Conservation (phyloP, 208 protist species). For the Novymonas esmeraldas region DNA sequence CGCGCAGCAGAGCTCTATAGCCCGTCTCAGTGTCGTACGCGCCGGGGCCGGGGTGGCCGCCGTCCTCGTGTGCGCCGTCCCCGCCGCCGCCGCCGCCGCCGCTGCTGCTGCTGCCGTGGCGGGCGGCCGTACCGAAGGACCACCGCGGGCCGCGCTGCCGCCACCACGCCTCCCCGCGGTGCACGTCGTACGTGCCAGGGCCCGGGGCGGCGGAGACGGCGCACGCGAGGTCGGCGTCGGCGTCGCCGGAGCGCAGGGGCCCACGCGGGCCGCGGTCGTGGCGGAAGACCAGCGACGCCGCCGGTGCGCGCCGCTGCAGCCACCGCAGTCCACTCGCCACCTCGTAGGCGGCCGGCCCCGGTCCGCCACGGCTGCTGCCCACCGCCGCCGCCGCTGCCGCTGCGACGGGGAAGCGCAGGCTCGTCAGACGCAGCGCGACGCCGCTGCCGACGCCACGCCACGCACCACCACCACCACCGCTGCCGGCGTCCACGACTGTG, state of each 20-base stretch:
- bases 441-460: constrained; percentile 38
- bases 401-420: constrained; percentile 22
- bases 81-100: not conserved
- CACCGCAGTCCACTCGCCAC: constrained; percentile 18
- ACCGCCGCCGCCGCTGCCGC: not conserved
- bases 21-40: constrained; percentile 27
- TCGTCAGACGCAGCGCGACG: constrained; percentile 29
- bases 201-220: constrained; percentile 27
- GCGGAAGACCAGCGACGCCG: constrained; percentile 30
- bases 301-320: constrained; percentile 17
- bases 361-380: not conserved
- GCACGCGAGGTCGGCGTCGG: not conserved
- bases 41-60: constrained; percentile 18
- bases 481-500: not conserved
- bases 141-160: constrained; percentile 30
- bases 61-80: not conserved
- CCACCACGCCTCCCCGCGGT: constrained; percentile 3
- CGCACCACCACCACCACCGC: not conserved
- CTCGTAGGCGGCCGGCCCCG: constrained; percentile 36
- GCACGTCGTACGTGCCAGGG: constrained; percentile 44
- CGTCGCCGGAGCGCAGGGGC: constrained; percentile 15
- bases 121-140: constrained; percentile 31
- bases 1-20: constrained; percentile 13
- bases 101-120: not conserved
- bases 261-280: constrained; percentile 31